These are phyloP conservation scores for Artemisia tridentata DNA, from an alignment of 129 eudicot genomes.

Conservation along the genomic window DNA sequence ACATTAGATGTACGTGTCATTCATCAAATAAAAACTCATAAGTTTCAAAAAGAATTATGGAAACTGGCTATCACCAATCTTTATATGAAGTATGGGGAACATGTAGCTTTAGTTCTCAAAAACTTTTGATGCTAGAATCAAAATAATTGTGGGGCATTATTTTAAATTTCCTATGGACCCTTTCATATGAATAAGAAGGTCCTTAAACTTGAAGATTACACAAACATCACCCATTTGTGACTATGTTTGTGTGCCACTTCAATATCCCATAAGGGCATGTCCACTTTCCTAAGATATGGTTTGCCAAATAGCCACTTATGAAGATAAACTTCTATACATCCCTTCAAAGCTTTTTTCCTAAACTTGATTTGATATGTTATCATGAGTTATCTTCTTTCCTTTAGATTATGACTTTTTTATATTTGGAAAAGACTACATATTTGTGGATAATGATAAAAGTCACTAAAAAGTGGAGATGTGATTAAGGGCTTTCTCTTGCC, in stretches of 20 bases:
- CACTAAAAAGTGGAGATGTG: too few relatives aligned
- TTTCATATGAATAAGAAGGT: constrained; percentile 6
- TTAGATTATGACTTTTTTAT: constrained; percentile 18
- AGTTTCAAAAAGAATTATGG: too few relatives aligned
- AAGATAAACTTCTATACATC: constrained; percentile 28
- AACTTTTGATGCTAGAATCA: neutral
- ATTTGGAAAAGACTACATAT: constrained; percentile 4
- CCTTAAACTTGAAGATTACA: constrained; percentile 27
- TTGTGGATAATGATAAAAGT: constrained; percentile 1
- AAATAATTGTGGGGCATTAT: constrained; percentile 13
- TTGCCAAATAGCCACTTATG: constrained; percentile 29
- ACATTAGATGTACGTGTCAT: too few relatives aligned
- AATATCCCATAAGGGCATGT: constrained; percentile 18
- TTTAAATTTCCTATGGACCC: constrained; percentile 28
- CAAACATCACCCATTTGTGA: constrained; percentile 22
- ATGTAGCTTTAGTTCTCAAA: neutral
- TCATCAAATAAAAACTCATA: too few relatives aligned
- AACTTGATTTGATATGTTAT: constrained; percentile 25
- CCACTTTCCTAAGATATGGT: constrained; percentile 26
- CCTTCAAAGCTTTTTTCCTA: constrained; percentile 12
- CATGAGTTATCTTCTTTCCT: constrained; percentile 21
- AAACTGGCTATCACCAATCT: too few relatives aligned
- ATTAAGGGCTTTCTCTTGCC: too few relatives aligned
- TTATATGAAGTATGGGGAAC: too few relatives aligned
- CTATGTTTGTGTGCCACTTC: constrained; percentile 24